These are phyloP conservation scores for Aspergillus funiculosus DNA, from an alignment of 495 filamentous ascomycete species.

Conservation along the genomic window DNA sequence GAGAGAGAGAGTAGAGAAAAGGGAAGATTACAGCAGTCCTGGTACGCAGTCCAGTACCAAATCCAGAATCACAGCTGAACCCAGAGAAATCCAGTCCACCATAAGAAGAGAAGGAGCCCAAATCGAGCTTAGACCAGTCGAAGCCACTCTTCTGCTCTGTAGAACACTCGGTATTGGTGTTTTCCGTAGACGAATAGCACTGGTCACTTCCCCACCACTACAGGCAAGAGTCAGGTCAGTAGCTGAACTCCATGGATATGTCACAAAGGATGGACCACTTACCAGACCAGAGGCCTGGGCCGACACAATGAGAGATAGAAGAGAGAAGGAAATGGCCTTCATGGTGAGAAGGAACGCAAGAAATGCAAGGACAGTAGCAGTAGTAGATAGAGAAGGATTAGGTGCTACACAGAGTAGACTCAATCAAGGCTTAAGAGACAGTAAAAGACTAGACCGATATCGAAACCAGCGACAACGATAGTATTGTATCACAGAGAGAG, in stretches of 20 bases:
- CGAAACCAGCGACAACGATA: constrained; percentile 9
- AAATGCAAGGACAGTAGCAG: constrained; percentile 1
- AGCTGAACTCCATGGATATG: not conserved
- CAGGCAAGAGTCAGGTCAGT: constrained; percentile 11
- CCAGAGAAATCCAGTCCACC: constrained; percentile 66
- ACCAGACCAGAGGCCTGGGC: constrained; percentile 34
- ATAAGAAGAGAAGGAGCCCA: constrained; percentile 62
- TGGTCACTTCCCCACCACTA: constrained; percentile 53
- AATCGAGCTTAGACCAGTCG: constrained; percentile 58
- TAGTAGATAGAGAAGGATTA: constrained; percentile 8
- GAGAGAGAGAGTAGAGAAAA: too few species aligned
- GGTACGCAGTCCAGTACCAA: constrained; percentile 31
- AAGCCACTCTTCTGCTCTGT: constrained; percentile 60
- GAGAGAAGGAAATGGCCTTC: constrained; percentile 24
- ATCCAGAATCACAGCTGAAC: constrained; percentile 57
- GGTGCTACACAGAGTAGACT: constrained; percentile 1
- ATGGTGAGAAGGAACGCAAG: constrained; percentile 19
- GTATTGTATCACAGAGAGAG: constrained; percentile 3
- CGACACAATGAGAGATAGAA: constrained; percentile 29
- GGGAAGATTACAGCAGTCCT: too few species aligned
- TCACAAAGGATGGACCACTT: constrained; percentile 10
- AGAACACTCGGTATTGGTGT: constrained; percentile 73
- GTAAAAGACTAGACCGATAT: constrained; percentile 1
- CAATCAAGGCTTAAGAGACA: constrained; percentile 13
- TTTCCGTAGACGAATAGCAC: constrained; percentile 61